Evolutionary conservation across 768 basidiomycete species (phyloP).

Genomic region (Austroboletus festivus): DNA sequence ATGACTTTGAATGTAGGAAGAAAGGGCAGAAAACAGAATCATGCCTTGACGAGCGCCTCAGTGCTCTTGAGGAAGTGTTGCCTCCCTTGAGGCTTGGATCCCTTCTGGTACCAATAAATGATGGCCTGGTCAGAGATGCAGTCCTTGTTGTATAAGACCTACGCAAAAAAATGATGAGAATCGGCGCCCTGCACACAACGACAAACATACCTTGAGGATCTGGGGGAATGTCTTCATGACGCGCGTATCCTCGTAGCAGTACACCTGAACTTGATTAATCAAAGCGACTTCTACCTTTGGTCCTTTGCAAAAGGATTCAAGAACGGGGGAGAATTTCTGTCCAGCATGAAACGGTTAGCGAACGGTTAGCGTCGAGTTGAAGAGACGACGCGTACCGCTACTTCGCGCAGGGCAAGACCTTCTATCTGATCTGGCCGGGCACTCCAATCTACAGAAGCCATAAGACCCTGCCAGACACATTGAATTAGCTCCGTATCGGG

Average conservation of each 20-base stretch:
- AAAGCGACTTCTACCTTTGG: constrained; percentile 91
- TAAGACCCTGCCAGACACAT: constrained; percentile 91
- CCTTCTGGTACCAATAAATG: constrained; percentile 97
- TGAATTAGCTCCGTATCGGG: constrained; percentile 81
- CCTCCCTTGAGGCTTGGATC: constrained; percentile 90
- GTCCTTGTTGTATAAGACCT: constrained; percentile 95
- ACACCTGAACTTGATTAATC: constrained; percentile 92
- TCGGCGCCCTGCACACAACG: neutral
- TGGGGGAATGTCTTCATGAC: constrained; percentile 94
- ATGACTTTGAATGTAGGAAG: constrained; percentile 6
- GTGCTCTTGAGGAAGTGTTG: constrained; percentile 93
- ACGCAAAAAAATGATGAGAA: constrained; percentile 12
- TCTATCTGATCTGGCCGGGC: constrained; percentile 92
- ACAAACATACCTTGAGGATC: constrained; percentile 72
- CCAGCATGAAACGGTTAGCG: neutral
- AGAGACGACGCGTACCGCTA: constrained; percentile 55
- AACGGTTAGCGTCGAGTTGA: neutral
- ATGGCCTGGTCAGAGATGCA: constrained; percentile 95
- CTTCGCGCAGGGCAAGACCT: constrained; percentile 81
- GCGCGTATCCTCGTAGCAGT: constrained; percentile 95
- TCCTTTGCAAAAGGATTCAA: constrained; percentile 87
- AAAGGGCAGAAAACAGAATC: constrained; percentile 1
- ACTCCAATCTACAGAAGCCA: constrained; percentile 84
- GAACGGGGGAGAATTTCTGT: constrained; percentile 78
- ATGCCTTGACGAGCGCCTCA: constrained; percentile 84